phyloP scores from a whole-genome alignment of 805 yeast species.

The Myxozyma kluyveri region DNA sequence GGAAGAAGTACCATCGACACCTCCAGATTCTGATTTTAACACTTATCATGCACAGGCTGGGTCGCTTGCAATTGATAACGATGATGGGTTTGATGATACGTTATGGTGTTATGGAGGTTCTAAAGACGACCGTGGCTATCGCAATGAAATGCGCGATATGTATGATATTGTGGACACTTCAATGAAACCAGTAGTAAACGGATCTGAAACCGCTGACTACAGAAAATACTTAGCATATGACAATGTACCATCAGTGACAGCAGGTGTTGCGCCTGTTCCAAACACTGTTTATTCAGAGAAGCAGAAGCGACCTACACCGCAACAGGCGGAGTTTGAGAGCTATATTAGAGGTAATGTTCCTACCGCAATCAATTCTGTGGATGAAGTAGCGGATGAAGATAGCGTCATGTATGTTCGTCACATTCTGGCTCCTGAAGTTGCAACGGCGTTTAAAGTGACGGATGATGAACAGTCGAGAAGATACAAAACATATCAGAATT shows the following conservation, averaged over 20 bases:
- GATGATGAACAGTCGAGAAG: conserved; percentile 23
- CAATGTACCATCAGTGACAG: conserved; percentile 14
- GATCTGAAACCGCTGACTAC: conserved; percentile 27
- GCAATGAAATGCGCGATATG: conserved; percentile 11
- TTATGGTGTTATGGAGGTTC: conserved; percentile 24
- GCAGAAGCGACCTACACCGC: conserved; percentile 6
- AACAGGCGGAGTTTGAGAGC: conserved; percentile 45
- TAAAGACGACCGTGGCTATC: conserved; percentile 11
- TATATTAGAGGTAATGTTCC: conserved; percentile 49
- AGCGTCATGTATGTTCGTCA: conserved; percentile 18
- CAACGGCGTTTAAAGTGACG: conserved; percentile 13
- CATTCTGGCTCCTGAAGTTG: conserved; percentile 21
- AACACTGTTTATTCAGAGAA: conserved; percentile 5
- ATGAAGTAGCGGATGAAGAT: conserved; percentile 19
- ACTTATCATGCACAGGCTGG: conserved; percentile 16
- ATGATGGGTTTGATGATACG: conserved; percentile 23
- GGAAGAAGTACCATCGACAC: conserved; percentile 1
- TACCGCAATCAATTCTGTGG: conserved; percentile 12
- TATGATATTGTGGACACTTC: conserved; percentile 25
- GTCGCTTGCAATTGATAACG: conserved; percentile 20
- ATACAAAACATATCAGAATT: conserved; percentile 20
- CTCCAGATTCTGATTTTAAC: conserved; percentile 7
- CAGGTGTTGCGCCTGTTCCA: background rate
- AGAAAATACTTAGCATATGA: conserved; percentile 27
- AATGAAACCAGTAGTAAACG: conserved; percentile 24